Evolutionary conservation across 2,329 filamentous ascomycete genomes (phyloP).

Genomic region (Boeremia lycopersici): DNA sequence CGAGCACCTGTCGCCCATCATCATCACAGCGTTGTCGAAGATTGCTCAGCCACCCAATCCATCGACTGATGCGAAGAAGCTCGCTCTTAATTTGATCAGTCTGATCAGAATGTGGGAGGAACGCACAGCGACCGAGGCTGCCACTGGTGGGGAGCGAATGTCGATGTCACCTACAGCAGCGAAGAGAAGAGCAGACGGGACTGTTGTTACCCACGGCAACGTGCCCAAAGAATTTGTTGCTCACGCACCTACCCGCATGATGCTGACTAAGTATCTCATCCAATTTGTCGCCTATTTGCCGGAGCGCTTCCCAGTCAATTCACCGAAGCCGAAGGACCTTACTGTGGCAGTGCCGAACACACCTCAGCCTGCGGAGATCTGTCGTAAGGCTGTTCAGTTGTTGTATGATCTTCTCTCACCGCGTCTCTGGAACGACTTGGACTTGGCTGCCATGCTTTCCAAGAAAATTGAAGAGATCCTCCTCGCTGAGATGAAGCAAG

Average conservation of each 20-base stretch:
- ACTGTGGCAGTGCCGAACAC: constrained; percentile 41
- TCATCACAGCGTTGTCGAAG: constrained; percentile 87
- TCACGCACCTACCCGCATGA: constrained; percentile 65
- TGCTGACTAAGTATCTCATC: constrained; percentile 93
- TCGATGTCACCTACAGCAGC: constrained; percentile 71
- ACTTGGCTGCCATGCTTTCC: constrained; percentile 81
- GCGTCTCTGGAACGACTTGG: constrained; percentile 88
- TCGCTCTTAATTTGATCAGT: constrained; percentile 88
- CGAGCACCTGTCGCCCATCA: constrained; percentile 86
- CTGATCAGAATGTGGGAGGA: constrained; percentile 94
- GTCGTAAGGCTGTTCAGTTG: constrained; percentile 81
- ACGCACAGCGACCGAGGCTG: constrained; percentile 69
- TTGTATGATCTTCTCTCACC: constrained; percentile 85
- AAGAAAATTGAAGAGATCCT: constrained; percentile 88
- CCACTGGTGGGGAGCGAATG: constrained; percentile 44
- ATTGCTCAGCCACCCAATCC: constrained; percentile 82
- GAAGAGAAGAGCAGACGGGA: constrained; percentile 80
- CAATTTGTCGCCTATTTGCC: constrained; percentile 91
- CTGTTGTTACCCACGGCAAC: constrained; percentile 60
- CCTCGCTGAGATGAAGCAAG: constrained; percentile 67
- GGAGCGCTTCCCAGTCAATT: constrained; percentile 76
- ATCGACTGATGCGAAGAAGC: constrained; percentile 88
- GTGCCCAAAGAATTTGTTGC: constrained; percentile 53
- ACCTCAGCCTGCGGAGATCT: constrained; percentile 73
- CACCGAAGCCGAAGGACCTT: constrained; percentile 50